Base-by-base conservation (phyloP, 768 basidiomycete species). In the Auricularia auricula-judae region DNA sequence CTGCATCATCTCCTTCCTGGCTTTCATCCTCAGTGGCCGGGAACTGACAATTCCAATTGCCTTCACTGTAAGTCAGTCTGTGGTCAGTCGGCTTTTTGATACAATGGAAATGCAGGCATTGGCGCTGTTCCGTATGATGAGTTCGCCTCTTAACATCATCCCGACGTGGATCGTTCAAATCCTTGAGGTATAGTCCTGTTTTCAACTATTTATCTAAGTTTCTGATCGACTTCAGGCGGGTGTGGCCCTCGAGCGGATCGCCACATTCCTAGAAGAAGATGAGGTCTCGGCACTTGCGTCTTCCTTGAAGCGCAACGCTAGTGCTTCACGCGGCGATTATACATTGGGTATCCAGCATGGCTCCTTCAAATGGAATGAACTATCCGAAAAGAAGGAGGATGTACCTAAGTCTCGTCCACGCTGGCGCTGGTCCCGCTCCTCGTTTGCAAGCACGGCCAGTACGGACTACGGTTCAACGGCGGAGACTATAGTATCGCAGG, bases 101-200 rank as follows among this genome's bases (percentile, higher is more conserved):
- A 7, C 56, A 34, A 43, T 39, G 65, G 42, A 34, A 59, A 21
- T 23, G 2, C 61, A 87, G 83, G 79, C 92, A 0, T 88, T 97
- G 39, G 83, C 91, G 0, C 74, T 96, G 47, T 96, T 96, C 74
- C 80, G 80, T 56, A 93, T 97, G 93, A 80, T 97, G 69, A 85
- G 87, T 36, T 72, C 78, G 29, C 92, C 93, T 0, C 76, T 94
- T 53, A 90, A 90, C 68, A 81, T 89, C 36, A 86, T 96, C 61
- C 93, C 93, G 0, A 78, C 84, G 5, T 93, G 56, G 56, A 59
- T 89, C 60, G 87, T 94, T 8, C 85, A 89, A 60, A 77, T 94
- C 29, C 79, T 94, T 2, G 87, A 89, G 72, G 79, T 74, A 44
- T 44, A 18, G 18, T 44, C 18, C 62, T 63, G 67, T 7, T 33